Percentiles rank a stretch among this genome's conserved stretches.
These are phyloP conservation scores for Albophoma yamanashiensis DNA, from an alignment of 2,329 filamentous ascomycete species.

Conservation along the genomic window DNA sequence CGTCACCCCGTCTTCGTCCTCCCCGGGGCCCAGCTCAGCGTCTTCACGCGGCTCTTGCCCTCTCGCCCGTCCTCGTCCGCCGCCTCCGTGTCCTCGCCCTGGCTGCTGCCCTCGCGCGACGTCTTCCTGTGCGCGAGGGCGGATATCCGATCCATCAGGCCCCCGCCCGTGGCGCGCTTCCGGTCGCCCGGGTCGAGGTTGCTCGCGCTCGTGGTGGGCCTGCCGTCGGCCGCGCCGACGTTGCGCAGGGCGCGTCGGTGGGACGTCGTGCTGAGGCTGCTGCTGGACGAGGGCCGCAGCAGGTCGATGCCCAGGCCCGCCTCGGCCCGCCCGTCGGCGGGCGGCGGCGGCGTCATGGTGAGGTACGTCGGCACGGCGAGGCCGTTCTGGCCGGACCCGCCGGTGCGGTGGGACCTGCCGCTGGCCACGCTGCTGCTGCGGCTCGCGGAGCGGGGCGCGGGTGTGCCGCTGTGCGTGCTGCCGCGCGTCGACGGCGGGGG, in stretches of 20 bases:
- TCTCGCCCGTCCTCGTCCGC: conserved; percentile 10
- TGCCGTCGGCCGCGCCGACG: conserved; percentile 8
- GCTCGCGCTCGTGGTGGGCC: conserved; percentile 22
- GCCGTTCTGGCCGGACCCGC: conserved; percentile 14
- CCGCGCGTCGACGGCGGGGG: conserved; percentile 42
- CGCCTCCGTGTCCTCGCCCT: conserved; percentile 8
- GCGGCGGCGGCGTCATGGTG: conserved; percentile 38
- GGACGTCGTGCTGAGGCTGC: conserved; percentile 13
- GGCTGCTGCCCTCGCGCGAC: conserved; percentile 12
- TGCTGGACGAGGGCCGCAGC: conserved; percentile 20
- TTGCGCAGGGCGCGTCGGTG: conserved; percentile 8
- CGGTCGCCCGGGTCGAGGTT: conserved; percentile 12
- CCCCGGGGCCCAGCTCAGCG: conserved; percentile 5
- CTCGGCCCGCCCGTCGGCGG: conserved; percentile 16
- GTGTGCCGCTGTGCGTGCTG: conserved; percentile 36
- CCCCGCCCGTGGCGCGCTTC: conserved; percentile 17
- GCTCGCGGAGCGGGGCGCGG: conserved; percentile 32
- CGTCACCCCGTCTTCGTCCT: conserved; percentile 10
- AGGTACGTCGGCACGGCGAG: conserved; percentile 27
- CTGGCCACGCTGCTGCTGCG: conserved; percentile 43
- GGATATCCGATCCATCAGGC: conserved; percentile 23
- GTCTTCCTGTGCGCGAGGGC: conserved; percentile 20
- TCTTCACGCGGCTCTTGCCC: conserved; percentile 4
- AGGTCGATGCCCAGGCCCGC: conserved; percentile 18
- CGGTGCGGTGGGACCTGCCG: conserved; percentile 28